Percentiles rank a stretch among this genome's conserved stretches.
Evolutionary conservation across 2,329 filamentous ascomycete genomes (phyloP).

Genomic region (Penicillium corylophilum): DNA sequence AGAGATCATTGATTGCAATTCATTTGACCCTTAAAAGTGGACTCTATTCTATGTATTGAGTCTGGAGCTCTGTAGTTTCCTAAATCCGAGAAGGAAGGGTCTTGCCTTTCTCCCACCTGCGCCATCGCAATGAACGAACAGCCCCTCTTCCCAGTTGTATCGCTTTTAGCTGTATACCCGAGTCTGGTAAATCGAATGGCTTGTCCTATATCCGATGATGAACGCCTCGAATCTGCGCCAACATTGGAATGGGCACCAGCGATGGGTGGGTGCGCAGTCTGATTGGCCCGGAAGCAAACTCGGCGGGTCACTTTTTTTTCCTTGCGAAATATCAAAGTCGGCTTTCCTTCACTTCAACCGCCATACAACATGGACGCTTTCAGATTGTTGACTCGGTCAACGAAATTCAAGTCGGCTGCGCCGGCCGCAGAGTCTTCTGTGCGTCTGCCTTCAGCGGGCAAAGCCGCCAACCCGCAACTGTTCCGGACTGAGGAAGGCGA

Average conservation of each 20-base stretch:
- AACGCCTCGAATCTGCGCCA: background rate
- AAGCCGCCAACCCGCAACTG: conserved; percentile 40
- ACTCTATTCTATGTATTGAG: background rate
- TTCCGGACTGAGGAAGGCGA: conserved; percentile 34
- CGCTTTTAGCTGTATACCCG: background rate
- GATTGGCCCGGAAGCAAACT: conserved; percentile 35
- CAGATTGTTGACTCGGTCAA: conserved; percentile 46
- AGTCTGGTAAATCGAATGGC: background rate
- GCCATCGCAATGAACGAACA: background rate
- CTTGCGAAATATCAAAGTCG: conserved; percentile 19
- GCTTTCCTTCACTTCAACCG: conserved; percentile 7
- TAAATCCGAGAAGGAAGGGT: background rate
- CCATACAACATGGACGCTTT: conserved; percentile 45
- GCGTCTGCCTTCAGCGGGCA: conserved; percentile 42
- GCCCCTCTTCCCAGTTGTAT: background rate
- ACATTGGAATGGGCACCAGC: background rate
- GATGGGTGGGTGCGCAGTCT: conserved; percentile 9
- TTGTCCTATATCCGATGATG: background rate
- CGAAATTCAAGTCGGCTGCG: conserved; percentile 39
- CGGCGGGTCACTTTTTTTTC: conserved; percentile 28
- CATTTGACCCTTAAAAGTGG: conserved; percentile 2
- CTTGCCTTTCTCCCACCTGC: background rate
- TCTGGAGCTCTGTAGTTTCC: background rate
- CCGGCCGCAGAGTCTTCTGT: conserved; percentile 26
- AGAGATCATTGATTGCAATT: conserved; percentile 23